Percentiles rank a stretch among this genome's conserved stretches.
Conservation (phyloP, 2,329 filamentous ascomycete species). For the Epichloe hybrida region DNA sequence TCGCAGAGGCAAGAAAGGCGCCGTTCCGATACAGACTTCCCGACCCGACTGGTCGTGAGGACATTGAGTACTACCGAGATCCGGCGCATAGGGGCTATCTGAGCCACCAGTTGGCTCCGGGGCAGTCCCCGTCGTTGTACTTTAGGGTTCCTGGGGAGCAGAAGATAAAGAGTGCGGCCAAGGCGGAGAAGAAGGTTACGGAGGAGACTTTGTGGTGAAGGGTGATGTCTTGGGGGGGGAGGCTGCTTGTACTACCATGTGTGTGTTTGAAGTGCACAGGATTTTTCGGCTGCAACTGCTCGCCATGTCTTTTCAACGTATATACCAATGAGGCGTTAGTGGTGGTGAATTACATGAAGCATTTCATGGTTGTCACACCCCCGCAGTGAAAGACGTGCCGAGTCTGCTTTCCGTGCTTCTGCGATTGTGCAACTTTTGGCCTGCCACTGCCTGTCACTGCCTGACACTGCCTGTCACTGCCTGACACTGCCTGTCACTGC, state of each 20-base stretch:
- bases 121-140: conserved; percentile 91
- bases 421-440: no score
- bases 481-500: no score
- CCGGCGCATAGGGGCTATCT: conserved; percentile 84
- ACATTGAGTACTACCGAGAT: conserved; percentile 96
- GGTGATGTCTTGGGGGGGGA: background rate
- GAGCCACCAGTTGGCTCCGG: conserved; percentile 62
- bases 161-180: conserved; percentile 31
- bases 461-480: no score
- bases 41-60: conserved; percentile 76
- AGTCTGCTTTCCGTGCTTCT: background rate
- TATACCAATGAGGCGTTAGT: background rate
- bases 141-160: conserved; percentile 49
- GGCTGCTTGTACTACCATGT: background rate
- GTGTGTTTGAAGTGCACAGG: background rate
- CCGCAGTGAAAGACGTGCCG: background rate
- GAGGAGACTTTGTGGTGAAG: conserved; percentile 26
- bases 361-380: background rate
- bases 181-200: conserved; percentile 29
- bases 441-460: no score
- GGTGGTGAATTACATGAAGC: background rate
- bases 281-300: no score
- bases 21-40: conserved; percentile 67
- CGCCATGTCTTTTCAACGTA: background rate
- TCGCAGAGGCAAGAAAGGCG: conserved; percentile 29